phyloP scores from a whole-genome alignment of 768 basidiomycete genomes.

The Tricholoma flavovirens region DNA sequence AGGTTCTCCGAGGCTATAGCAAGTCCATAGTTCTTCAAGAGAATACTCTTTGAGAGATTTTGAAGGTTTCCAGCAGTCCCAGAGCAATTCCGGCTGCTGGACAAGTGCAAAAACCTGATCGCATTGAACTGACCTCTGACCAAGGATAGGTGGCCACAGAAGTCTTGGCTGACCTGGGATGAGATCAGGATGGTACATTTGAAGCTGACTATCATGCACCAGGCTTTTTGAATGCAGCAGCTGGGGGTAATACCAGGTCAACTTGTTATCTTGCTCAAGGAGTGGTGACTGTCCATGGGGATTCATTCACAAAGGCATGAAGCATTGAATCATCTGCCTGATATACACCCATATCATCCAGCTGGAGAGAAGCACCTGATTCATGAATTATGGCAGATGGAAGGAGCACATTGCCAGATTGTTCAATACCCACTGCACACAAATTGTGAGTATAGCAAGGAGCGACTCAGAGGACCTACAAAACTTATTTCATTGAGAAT shows the following conservation, averaged over 20 bases:
- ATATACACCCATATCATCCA: slow-evolving; percentile 1
- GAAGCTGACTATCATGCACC: slow-evolving; percentile 7
- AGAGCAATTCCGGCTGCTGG: slow-evolving; percentile 16
- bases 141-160: slow-evolving; percentile 17
- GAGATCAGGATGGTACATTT: too few relatives aligned
- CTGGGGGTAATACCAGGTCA: slow-evolving; percentile 19
- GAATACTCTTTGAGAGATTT: slow-evolving; percentile 17
- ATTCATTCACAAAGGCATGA: slow-evolving; percentile 7
- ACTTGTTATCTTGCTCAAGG: slow-evolving; percentile 10
- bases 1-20: slow-evolving; percentile 15
- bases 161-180: not conserved
- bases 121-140: slow-evolving; percentile 18
- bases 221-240: slow-evolving; percentile 13
- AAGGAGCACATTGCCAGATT: not conserved
- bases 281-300: not conserved
- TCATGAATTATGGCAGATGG: too few relatives aligned
- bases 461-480: too few relatives aligned
- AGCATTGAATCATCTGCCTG: not conserved
- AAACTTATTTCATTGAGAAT: slow-evolving; percentile 1
- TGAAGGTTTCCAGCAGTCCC: slow-evolving; percentile 20
- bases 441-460: too few relatives aligned
- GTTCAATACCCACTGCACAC: not conserved
- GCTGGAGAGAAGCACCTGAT: too few relatives aligned
- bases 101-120: slow-evolving; percentile 18
- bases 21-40: slow-evolving; percentile 15